Base-by-base conservation (phyloP, 345 rosid species). In the Eutrema yunnanense region DNA sequence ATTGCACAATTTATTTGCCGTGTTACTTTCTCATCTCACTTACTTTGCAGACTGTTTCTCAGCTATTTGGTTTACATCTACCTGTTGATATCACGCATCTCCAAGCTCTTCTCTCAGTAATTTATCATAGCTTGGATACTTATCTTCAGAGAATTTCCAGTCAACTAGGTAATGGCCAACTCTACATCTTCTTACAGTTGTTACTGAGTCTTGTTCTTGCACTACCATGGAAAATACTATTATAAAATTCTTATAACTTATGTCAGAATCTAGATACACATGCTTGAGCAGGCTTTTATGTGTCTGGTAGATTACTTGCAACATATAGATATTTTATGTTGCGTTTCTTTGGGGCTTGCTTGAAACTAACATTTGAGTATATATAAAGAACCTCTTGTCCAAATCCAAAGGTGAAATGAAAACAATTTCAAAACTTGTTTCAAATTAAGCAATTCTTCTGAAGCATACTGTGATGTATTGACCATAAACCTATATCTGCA, bases 11-110 rank as follows among this genome's bases (percentile, higher is more conserved):
- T 19, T 46, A 29, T 51, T 42, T 71, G 26, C 50, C n/a, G n/a
- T 54, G 65, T 62, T 65, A 48, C 51, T 65, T 51, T 51, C 58
- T 71, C 64, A 51, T 59, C 22, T 44, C 47, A 19, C 44, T 50
- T 71, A 4, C 67, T 74, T 62, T 83, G 88, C 96, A 95, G 99
- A 89, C 97, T 9, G 93, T 91, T 71, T 95, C 88, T 79, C 99
- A 95, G 72, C 85, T 89, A 46, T 91, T 91, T 82, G 92, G 86
- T 77, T 81, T 92, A 82, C 89, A 88, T 75, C 88, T 95, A 50
- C 96, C 92, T 27, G 75, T 95, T 88, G 89, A 95, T 79, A 77
- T 89, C 37, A 89, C 88, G 30, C 99, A 95, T 87, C 84, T 95
- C 72, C 99, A 95, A 82, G 97, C 97, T 59, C 89, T 95, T 47